These are phyloP conservation scores for Mycosarcoma maydis DNA, from an alignment of 1,284 basidiomycete species.

Conservation along the genomic window DNA sequence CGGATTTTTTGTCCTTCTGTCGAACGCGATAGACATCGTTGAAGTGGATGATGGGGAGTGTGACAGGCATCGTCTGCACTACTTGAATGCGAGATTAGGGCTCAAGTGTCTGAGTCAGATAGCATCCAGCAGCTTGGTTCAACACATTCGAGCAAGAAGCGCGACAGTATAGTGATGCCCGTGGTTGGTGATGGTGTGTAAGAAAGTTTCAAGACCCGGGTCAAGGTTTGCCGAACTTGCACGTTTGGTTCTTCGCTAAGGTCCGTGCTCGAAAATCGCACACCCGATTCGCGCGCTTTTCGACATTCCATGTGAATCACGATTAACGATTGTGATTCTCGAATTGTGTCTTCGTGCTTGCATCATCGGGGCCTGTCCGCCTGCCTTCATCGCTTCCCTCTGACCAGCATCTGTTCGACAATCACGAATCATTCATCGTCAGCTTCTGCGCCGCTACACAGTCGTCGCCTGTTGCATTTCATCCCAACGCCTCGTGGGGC, in stretches of 20 bases:
- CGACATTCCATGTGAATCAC: background rate
- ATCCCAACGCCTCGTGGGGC: no score
- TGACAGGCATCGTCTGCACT: conserved; percentile 22
- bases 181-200: background rate
- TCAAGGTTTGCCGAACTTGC: conserved; percentile 1
- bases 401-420: no score
- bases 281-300: conserved; percentile 14
- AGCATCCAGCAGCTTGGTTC: no score
- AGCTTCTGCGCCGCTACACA: no score
- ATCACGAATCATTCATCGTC: background rate
- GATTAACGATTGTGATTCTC: no score
- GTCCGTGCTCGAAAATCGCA: conserved; percentile 17
- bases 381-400: background rate
- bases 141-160: no score
- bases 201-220: no score
- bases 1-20: conserved; percentile 36
- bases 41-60: conserved; percentile 57
- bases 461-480: no score
- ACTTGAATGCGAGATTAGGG: no score
- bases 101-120: background rate
- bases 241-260: background rate
- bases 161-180: no score
- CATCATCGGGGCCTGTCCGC: conserved; percentile 13
- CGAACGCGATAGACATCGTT: conserved; percentile 61
- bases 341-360: no score